These are phyloP conservation scores for Hypoxylon sp. DNA, from an alignment of 2,329 filamentous ascomycete genomes.

Conservation along the genomic window DNA sequence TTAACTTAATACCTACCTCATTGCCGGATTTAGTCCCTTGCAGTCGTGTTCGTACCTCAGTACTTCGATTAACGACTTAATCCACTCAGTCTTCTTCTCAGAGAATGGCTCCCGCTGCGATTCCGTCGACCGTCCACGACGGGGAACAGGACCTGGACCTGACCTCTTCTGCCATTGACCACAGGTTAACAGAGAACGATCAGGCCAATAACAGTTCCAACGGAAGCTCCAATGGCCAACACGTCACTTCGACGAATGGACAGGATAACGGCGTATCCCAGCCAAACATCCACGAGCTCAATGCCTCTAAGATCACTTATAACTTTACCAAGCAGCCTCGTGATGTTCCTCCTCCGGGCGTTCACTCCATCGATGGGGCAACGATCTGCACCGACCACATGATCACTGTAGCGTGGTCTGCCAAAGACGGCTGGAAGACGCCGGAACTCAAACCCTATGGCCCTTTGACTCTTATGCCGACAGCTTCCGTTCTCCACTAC, in stretches of 20 bases:
- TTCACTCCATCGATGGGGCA: conserved; percentile 54
- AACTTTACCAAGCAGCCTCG: conserved; percentile 52
- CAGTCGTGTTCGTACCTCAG: not conserved
- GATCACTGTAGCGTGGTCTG: conserved; percentile 75
- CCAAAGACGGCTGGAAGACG: conserved; percentile 70
- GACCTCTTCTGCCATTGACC: conserved; percentile 64
- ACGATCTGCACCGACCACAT: conserved; percentile 87
- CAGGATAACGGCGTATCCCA: conserved; percentile 51
- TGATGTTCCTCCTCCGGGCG: conserved; percentile 48
- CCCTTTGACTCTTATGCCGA: conserved; percentile 75
- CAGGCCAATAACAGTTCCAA: conserved; percentile 50
- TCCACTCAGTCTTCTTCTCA: not conserved
- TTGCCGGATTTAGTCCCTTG: not conserved
- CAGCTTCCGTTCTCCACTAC: conserved; percentile 78
- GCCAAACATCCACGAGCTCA: conserved; percentile 68
- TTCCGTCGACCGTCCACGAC: conserved; percentile 55
- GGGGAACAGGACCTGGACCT: conserved; percentile 64
- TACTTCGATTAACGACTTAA: not conserved
- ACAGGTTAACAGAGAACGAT: conserved; percentile 58
- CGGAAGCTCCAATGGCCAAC: conserved; percentile 42
- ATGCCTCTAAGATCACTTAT: conserved; percentile 72
- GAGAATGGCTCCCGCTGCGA: conserved; percentile 63
- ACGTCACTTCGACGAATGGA: conserved; percentile 44
- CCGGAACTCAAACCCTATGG: conserved; percentile 76
- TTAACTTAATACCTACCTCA: conserved; percentile 4